Evolutionary conservation across 2,329 filamentous ascomycete species (phyloP).

Genomic region (Colletotrichum higginsianum): DNA sequence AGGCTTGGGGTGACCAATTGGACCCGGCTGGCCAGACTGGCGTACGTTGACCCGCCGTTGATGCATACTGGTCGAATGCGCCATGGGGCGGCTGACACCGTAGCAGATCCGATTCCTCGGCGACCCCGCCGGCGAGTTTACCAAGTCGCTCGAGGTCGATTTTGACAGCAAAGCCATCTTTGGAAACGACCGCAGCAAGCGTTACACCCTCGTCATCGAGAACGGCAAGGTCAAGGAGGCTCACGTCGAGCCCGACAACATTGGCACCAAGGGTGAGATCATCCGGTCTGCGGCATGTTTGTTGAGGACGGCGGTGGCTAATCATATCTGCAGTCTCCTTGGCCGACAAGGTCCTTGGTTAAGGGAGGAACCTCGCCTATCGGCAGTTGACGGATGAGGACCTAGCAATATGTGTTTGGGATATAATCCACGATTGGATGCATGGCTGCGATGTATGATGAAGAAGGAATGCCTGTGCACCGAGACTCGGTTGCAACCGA

Average conservation of each 20-base stretch:
- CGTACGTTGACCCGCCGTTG: constrained; percentile 66
- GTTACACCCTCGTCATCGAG: constrained; percentile 87
- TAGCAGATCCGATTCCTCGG: constrained; percentile 89
- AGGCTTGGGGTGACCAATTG: constrained; percentile 86
- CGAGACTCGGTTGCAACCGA: not conserved
- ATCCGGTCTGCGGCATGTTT: constrained; percentile 17
- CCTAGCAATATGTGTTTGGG: not conserved
- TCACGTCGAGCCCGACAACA: constrained; percentile 91
- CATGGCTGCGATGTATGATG: not conserved
- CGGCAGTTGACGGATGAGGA: not conserved
- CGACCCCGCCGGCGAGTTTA: constrained; percentile 85
- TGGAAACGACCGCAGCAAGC: constrained; percentile 86
- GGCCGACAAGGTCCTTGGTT: constrained; percentile 65
- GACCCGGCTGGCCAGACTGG: constrained; percentile 83
- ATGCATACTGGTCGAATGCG: not conserved
- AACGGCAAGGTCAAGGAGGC: constrained; percentile 87
- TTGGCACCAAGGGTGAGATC: constrained; percentile 79
- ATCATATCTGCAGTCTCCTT: constrained; percentile 58
- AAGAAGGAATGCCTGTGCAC: not conserved
- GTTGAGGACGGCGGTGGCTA: constrained; percentile 11
- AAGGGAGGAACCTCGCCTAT: constrained; percentile 19
- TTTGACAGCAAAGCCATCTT: constrained; percentile 88
- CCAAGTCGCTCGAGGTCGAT: constrained; percentile 83
- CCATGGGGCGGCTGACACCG: constrained; percentile 14
- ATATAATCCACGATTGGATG: not conserved